Evolutionary conservation across 331 rosid species (phyloP).

Genomic region (Arachis monticola): DNA sequence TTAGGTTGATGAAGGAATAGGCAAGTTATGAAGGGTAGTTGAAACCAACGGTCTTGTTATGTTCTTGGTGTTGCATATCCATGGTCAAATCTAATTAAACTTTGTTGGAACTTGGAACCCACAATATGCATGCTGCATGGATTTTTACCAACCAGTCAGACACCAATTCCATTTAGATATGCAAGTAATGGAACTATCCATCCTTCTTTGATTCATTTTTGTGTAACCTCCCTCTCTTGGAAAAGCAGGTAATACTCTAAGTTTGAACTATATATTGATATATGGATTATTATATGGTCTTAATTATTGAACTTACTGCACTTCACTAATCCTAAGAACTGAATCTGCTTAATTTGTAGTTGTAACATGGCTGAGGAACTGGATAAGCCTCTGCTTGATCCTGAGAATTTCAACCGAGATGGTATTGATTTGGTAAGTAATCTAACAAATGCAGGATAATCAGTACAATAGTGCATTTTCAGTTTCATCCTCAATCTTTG

Average conservation of each 20-base stretch:
- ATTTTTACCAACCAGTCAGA: slow-evolving; percentile 56
- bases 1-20: slow-evolving; percentile 45
- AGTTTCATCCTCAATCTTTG: slow-evolving; percentile 38
- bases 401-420: slow-evolving; percentile 71
- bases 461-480: slow-evolving; percentile 21
- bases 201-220: slow-evolving; percentile 12
- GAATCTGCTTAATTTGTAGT: slow-evolving; percentile 20
- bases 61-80: neutral
- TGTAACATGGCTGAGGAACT: slow-evolving; percentile 73
- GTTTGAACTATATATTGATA: too few species aligned
- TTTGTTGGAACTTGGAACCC: neutral
- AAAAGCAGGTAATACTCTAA: neutral
- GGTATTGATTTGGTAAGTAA: slow-evolving; percentile 77
- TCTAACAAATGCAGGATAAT: neutral
- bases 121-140: slow-evolving; percentile 4
- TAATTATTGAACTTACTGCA: slow-evolving; percentile 18
- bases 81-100: neutral
- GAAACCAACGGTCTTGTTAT: slow-evolving; percentile 34
- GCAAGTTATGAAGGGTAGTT: slow-evolving; percentile 57
- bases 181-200: neutral
- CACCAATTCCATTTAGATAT: slow-evolving; percentile 44
- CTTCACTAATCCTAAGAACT: neutral
- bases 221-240: neutral
- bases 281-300: neutral
- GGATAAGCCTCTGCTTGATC: slow-evolving; percentile 75